These are phyloP conservation scores for Thelephora terrestris DNA, from an alignment of 1,284 basidiomycete genomes.

Conservation along the genomic window DNA sequence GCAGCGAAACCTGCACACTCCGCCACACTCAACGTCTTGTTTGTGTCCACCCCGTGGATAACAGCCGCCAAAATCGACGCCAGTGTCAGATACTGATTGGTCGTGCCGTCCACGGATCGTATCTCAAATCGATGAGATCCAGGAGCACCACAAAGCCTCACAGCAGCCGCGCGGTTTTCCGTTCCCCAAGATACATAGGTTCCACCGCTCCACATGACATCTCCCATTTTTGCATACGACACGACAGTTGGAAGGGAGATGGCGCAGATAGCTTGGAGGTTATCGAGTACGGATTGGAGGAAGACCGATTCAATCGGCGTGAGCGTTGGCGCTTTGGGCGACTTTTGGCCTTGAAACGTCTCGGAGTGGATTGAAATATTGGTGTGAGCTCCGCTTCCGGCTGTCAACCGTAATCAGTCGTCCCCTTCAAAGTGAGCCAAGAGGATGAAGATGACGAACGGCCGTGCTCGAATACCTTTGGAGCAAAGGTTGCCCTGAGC, in stretches of 20 bases:
- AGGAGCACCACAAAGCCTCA: slow-evolving; percentile 36
- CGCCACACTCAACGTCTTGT: slow-evolving; percentile 12
- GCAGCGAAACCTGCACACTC: slow-evolving; percentile 5
- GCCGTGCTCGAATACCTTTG: slow-evolving; percentile 37
- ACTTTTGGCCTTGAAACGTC: neutral
- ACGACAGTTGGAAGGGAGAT: slow-evolving; percentile 48
- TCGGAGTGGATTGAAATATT: slow-evolving; percentile 47
- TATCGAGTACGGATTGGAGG: slow-evolving; percentile 32
- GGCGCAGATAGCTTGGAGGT: slow-evolving; percentile 45
- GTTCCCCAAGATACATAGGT: slow-evolving; percentile 61
- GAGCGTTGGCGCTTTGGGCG: slow-evolving; percentile 21
- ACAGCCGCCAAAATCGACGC: slow-evolving; percentile 29
- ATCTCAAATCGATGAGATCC: neutral
- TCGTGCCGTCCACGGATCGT: slow-evolving; percentile 12
- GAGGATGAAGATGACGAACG: slow-evolving; percentile 21
- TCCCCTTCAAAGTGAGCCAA: neutral
- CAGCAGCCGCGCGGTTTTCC: slow-evolving; percentile 55
- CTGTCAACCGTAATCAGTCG: slow-evolving; percentile 17
- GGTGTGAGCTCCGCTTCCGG: slow-evolving; percentile 48
- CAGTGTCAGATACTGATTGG: slow-evolving; percentile 31
- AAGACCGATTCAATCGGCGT: slow-evolving; percentile 26
- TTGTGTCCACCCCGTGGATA: slow-evolving; percentile 20
- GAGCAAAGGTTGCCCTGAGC: slow-evolving; percentile 55
- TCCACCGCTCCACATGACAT: slow-evolving; percentile 62
- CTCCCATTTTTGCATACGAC: slow-evolving; percentile 52